Conservation (phyloP, 495 filamentous ascomycete species). For the Tuber aestivum region DNA sequence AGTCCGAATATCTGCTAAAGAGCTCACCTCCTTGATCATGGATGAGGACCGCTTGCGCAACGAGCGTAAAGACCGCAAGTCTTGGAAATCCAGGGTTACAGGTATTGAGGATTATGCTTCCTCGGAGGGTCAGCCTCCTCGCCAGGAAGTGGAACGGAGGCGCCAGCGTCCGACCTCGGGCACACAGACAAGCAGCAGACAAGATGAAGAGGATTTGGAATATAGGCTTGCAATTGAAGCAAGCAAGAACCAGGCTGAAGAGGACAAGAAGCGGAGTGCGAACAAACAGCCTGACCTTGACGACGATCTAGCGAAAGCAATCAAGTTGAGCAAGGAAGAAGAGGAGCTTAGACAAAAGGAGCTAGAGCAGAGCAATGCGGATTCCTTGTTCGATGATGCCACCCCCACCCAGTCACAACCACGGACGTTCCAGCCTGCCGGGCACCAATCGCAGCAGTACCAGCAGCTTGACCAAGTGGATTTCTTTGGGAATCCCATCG, state of each 20-base stretch:
- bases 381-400: slow-evolving; percentile 76
- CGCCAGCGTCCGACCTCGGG: slow-evolving; percentile 41
- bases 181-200: slow-evolving; percentile 22
- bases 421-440: slow-evolving; percentile 63
- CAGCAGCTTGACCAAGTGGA: slow-evolving; percentile 93
- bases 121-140: slow-evolving; percentile 25
- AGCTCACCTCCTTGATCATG: slow-evolving; percentile 86
- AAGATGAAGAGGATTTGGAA: slow-evolving; percentile 79
- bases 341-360: slow-evolving; percentile 82
- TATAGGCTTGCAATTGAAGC: slow-evolving; percentile 91
- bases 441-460: slow-evolving; percentile 56
- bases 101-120: slow-evolving; percentile 77
- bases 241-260: slow-evolving; percentile 91
- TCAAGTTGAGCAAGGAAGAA: slow-evolving; percentile 88
- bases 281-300: slow-evolving; percentile 55
- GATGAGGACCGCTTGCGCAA: slow-evolving; percentile 91
- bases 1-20: slow-evolving; percentile 95
- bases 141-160: slow-evolving; percentile 45
- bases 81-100: slow-evolving; percentile 93
- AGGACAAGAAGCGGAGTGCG: slow-evolving; percentile 66
- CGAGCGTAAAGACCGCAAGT: slow-evolving; percentile 84
- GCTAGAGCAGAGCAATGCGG: slow-evolving; percentile 80
- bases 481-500: slow-evolving; percentile 90
- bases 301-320: slow-evolving; percentile 87
- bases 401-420: slow-evolving; percentile 49